phyloP scores from a whole-genome alignment of 2,329 filamentous ascomycete genomes.

The Colletotrichum aenigma region DNA sequence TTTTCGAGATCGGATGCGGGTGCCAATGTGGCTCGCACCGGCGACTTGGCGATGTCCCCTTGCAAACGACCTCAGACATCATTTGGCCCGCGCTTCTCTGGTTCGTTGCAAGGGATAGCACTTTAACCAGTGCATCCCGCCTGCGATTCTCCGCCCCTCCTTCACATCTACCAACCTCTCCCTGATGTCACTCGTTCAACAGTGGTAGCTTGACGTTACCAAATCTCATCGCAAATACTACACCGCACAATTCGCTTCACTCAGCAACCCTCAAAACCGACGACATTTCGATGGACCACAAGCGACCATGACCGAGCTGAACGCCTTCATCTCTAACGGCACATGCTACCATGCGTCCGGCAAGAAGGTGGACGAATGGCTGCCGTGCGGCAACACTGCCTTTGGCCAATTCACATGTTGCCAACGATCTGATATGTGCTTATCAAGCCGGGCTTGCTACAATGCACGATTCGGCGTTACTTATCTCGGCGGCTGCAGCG shows the following conservation, averaged over 20 bases:
- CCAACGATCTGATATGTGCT: slow-evolving; percentile 34
- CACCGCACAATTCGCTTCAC: not conserved
- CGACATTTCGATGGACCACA: not conserved
- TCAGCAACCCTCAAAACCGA: not conserved
- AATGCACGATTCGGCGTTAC: slow-evolving; percentile 30
- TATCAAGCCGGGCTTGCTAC: slow-evolving; percentile 30
- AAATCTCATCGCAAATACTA: not conserved
- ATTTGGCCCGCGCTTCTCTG: not conserved
- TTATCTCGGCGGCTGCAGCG: slow-evolving; percentile 41
- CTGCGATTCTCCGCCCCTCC: not conserved
- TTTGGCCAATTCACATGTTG: slow-evolving; percentile 35
- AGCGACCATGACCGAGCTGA: slow-evolving; percentile 15
- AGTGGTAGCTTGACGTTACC: not conserved
- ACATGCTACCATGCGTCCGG: slow-evolving; percentile 31
- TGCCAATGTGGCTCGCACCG: not conserved
- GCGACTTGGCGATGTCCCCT: not conserved
- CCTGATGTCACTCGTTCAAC: not conserved
- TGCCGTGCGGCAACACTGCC: slow-evolving; percentile 36
- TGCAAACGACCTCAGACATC: not conserved
- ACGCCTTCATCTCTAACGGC: slow-evolving; percentile 34
- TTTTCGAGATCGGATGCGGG: not conserved
- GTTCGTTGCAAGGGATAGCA: not conserved
- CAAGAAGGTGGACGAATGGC: slow-evolving; percentile 22
- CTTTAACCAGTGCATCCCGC: not conserved
- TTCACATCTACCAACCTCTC: not conserved